Evolutionary conservation across 148 eudicot species (phyloP).

Genomic region (Diospyros kaki): DNA sequence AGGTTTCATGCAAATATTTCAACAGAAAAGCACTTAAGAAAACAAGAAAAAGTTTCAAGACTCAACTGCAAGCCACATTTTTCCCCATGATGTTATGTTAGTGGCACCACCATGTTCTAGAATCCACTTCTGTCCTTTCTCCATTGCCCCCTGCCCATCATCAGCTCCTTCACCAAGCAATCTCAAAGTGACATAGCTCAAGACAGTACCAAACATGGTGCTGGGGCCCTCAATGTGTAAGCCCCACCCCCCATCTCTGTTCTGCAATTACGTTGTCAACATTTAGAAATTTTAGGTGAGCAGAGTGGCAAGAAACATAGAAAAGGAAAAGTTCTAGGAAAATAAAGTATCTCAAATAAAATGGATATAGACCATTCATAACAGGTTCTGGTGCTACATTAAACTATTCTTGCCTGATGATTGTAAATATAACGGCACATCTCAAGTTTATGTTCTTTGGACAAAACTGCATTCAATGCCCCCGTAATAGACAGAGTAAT

Average conservation of each 20-base stretch:
- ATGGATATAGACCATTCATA: neutral
- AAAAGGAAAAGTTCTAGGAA: neutral
- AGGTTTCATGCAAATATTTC: neutral
- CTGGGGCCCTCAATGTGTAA: slow-evolving; percentile 95
- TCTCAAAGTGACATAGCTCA: slow-evolving; percentile 84
- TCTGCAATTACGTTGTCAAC: slow-evolving; percentile 38
- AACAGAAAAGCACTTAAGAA: neutral
- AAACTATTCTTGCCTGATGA: slow-evolving; percentile 64
- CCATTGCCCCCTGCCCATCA: slow-evolving; percentile 91
- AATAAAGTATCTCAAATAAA: neutral
- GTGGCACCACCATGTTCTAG: slow-evolving; percentile 91
- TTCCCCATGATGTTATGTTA: slow-evolving; percentile 93
- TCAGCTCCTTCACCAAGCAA: slow-evolving; percentile 88
- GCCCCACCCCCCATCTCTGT: slow-evolving; percentile 99
- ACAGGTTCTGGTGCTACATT: slow-evolving; percentile 4
- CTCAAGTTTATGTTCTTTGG: slow-evolving; percentile 78
- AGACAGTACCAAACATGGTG: slow-evolving; percentile 92
- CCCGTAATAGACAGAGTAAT: slow-evolving; percentile 75
- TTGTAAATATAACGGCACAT: slow-evolving; percentile 94
- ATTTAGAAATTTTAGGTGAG: neutral
- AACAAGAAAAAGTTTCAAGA: slow-evolving; percentile 22
- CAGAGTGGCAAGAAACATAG: neutral
- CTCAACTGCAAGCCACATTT: slow-evolving; percentile 98
- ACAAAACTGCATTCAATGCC: slow-evolving; percentile 84
- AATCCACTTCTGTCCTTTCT: slow-evolving; percentile 85